Evolutionary conservation across 2,329 filamentous ascomycete species (phyloP).

Genomic region (Metarhizium sp.): DNA sequence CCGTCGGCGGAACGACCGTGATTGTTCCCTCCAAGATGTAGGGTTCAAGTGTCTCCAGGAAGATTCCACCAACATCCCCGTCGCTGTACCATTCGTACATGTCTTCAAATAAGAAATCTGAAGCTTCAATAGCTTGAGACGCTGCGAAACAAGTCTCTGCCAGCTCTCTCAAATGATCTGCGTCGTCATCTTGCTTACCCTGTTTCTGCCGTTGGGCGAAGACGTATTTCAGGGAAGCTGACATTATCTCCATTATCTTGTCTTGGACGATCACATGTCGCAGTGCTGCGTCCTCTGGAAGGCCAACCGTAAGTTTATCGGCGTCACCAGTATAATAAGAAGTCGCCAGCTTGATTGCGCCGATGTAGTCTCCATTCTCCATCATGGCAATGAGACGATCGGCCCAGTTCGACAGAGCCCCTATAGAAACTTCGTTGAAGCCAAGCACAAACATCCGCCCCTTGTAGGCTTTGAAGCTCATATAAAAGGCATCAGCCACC

Average conservation of each 20-base stretch:
- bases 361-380: constrained; percentile 94
- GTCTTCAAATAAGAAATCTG: constrained; percentile 82
- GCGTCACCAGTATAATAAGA: constrained; percentile 84
- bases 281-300: constrained; percentile 71
- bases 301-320: constrained; percentile 88
- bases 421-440: constrained; percentile 88
- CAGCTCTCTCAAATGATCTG: constrained; percentile 62
- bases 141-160: constrained; percentile 77
- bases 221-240: constrained; percentile 80
- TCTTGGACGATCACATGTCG: constrained; percentile 78
- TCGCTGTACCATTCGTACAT: constrained; percentile 89
- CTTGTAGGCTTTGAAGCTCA: constrained; percentile 96
- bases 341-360: constrained; percentile 80
- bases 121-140: constrained; percentile 66
- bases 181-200: constrained; percentile 33
- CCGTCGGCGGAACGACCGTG: constrained; percentile 64
- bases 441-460: constrained; percentile 85
- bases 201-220: constrained; percentile 56
- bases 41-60: constrained; percentile 80
- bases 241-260: constrained; percentile 87
- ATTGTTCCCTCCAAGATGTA: constrained; percentile 76
- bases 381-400: constrained; percentile 88
- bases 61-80: constrained; percentile 60
- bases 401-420: constrained; percentile 92
- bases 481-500: constrained; percentile 93